A percentile compares a stretch with the other conserved stretches of the same genome.
Conservation (phyloP, 1,284 basidiomycete genomes). For the Malassezia nana region DNA sequence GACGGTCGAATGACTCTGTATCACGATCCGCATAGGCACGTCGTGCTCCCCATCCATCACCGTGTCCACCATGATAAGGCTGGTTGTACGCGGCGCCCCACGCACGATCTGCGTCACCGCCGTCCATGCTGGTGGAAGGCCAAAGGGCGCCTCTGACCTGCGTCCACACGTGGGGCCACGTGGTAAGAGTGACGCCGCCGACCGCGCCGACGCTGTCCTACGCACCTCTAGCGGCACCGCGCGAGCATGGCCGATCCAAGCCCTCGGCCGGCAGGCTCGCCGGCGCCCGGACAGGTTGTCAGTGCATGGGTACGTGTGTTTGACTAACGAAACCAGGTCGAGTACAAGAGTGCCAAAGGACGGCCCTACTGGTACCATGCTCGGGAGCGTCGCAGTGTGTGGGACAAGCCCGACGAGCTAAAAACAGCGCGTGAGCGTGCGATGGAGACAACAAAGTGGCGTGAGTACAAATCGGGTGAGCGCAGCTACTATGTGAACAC, state of each 20-base stretch:
- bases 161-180: background rate
- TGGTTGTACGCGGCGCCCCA: background rate
- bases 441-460: slow-evolving; percentile 42
- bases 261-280: background rate
- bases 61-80: background rate
- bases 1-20: background rate
- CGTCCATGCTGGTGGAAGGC: background rate
- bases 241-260: background rate
- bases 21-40: slow-evolving; percentile 1
- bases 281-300: background rate
- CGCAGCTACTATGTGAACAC: slow-evolving; percentile 44
- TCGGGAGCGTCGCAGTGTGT: slow-evolving; percentile 36
- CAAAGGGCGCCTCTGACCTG: background rate
- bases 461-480: slow-evolving; percentile 43
- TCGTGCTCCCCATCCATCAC: background rate
- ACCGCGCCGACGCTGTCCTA: too few species aligned
- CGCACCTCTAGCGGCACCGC: too few species aligned
- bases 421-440: slow-evolving; percentile 41
- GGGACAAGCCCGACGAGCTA: slow-evolving; percentile 47
- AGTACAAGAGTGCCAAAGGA: slow-evolving; percentile 37
- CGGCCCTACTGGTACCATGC: slow-evolving; percentile 44
- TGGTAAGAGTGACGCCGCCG: too few species aligned
- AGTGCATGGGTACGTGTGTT: slow-evolving; percentile 9
- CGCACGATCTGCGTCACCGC: background rate
- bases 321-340: slow-evolving; percentile 19